Base-by-base conservation (phyloP, 306 rosid genomes). In the Dryas alaskensis region DNA sequence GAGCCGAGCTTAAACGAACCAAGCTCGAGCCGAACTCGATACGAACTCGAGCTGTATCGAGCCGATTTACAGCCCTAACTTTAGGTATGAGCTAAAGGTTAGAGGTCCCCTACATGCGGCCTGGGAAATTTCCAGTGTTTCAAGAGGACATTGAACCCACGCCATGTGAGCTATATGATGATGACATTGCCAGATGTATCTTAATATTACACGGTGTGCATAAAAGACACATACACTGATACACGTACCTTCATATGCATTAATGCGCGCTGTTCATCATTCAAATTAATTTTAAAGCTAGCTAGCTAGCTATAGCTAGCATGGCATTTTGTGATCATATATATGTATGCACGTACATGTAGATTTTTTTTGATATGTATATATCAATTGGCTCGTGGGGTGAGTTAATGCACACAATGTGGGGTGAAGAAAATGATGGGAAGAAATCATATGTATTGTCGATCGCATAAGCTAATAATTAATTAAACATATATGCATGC, bases 151-250 rank as follows among this genome's bases (percentile, higher is more conserved):
- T 19, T 76, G 49, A 69, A 60, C 50, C 65, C 81, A 83, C n/a
- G 84, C 78, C 89, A 84, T 81, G 85, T 81, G 85, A 83, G 46
- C 81, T 19, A 59, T 19, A 59, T 81, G 85, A 83, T 22, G 53
- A 67, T 22, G 87, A 81, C 83, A 39, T 25, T 61, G 50, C 48
- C 9, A 5, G 48, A 45, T 17, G 31, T 2, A 31, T 31, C 37
- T 31, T 31, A 22, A 22, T 22, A 22, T 22, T 22, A 31, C 37
- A 31, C 0, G 37, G 3, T 31, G 37, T 31, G 37, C 3, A 31
- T 31, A 31, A 31, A 1, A 31, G 37, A 31, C 37, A 31, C 37
- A 39, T 8, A 8, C n/a, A n/a, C n/a, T n/a, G n/a, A n/a, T n/a
- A n/a, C 10, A 67, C 39, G 2, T 22, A 25, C 60, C 9, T 54